Evolutionary conservation across 164 flowering plant species (phyloP).

Genomic region (Aristolochia californica): DNA sequence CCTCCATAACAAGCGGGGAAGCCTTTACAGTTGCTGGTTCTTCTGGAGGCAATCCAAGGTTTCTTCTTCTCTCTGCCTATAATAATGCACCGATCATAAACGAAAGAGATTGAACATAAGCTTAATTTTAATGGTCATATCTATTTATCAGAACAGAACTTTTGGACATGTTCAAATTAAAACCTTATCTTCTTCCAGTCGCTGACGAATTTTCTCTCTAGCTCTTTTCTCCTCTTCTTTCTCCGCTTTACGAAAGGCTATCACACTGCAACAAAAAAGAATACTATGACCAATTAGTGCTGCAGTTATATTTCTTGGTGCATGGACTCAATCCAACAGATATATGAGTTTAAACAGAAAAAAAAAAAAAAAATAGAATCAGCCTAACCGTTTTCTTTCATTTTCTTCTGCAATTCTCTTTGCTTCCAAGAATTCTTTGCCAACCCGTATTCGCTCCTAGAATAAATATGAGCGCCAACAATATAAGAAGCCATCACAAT

Average conservation of each 20-base stretch:
- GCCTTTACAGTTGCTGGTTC: conserved; percentile 64
- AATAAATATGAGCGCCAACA: conserved; percentile 4
- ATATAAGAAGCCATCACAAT: background rate
- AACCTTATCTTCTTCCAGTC: conserved; percentile 97
- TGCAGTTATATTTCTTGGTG: background rate
- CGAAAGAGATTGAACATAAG: too few relatives aligned
- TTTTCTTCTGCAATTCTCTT: conserved; percentile 96
- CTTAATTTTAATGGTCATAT: too few relatives aligned
- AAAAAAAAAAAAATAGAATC: conserved; percentile 3
- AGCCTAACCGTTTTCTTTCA: conserved; percentile 89
- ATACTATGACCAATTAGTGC: background rate
- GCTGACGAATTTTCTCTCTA: conserved; percentile 92
- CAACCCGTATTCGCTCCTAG: conserved; percentile 89
- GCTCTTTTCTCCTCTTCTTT: conserved; percentile 98
- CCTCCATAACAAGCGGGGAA: conserved; percentile 61
- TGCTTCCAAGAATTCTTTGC: conserved; percentile 95
- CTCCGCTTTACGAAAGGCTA: conserved; percentile 92
- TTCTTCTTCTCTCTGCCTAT: conserved; percentile 95
- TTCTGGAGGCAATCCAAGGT: conserved; percentile 88
- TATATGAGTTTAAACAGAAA: background rate
- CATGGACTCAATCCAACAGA: background rate
- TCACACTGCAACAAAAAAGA: conserved; percentile 32
- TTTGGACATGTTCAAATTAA: background rate
- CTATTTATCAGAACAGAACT: too few relatives aligned
- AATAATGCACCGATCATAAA: background rate